Evolutionary conservation across 306 rosid genomes (phyloP), one percentile per base, ranked within the genome.

Genomic region (Sesbania bispinosa): DNA sequence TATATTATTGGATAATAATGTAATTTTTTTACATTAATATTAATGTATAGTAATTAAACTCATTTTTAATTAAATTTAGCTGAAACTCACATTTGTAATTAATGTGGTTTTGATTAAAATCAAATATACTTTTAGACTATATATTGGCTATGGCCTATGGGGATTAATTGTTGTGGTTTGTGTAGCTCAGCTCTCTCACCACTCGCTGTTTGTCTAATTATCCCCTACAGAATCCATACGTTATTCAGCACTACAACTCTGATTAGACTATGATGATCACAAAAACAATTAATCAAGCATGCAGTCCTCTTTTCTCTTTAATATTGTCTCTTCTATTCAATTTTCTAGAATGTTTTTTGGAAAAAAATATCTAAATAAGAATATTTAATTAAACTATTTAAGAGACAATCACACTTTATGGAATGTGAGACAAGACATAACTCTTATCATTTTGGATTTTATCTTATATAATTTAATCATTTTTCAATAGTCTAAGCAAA

Each of bases 191-290:
- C 58, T 29, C 30, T 16, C 51, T n/a, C n/a, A n/a, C 24, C 45
- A 48, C 41, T 73, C 8, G 5, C 3, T 52, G 18, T 72, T 62
- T 62, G 10, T 72, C 65, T 32, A 43, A 50, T 39, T 41, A 51
- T 18, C 38, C 19, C 45, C 50, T 51, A 23, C 13, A 33, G 14
- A 51, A 18, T 38, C 30, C 45, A 30, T 41, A 54, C 15, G 30
- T 18, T 21, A 48, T 59, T 65, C 29, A 15, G 30, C 67, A 36
- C 38, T 57, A 51, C 13, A 10, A 46, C 66, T 7, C 7, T 26
- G 46, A 79, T 66, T 53, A 29, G 73, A 66, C 39, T 21, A 19
- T 59, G 71, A 81, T 16, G 48, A 69, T 18, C 16, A 26, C 4
- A 70, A 23, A n/a, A 14, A 48, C 13, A 27, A 54, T 0, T 5